Conservation (phyloP, 169 alveolate species). For the Cardiosporidium cionae region DNA sequence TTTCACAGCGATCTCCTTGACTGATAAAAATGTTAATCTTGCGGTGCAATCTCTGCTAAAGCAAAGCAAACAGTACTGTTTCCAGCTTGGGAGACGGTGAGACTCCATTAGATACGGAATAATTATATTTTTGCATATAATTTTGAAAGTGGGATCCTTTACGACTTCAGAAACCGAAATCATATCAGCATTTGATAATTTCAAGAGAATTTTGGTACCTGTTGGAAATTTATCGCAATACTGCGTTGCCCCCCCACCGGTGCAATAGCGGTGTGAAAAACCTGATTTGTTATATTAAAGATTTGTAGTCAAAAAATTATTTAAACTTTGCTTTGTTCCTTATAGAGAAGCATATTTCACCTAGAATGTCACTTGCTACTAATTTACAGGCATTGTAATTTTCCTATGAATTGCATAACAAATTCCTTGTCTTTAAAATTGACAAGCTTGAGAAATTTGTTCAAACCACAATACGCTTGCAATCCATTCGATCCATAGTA, state of each 20-base stretch:
- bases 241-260: background rate
- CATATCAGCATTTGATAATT: background rate
- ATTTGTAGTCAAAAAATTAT: too few species aligned
- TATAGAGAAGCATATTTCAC: too few species aligned
- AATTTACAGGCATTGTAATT: background rate
- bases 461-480: background rate
- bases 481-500: background rate
- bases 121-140: conserved; percentile 24
- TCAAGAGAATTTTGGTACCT: background rate
- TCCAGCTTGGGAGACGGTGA: too few species aligned
- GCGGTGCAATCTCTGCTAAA: too few species aligned
- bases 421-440: background rate
- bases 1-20: background rate
- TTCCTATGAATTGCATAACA: background rate
- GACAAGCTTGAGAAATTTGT: background rate
- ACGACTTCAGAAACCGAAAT: conserved; percentile 1
- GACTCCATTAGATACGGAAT: conserved; percentile 24
- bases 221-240: background rate
- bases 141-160: conserved; percentile 23
- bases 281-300: background rate
- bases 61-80: too few species aligned
- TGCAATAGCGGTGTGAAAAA: background rate
- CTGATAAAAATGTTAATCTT: too few species aligned
- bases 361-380: background rate
- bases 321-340: too few species aligned